Evolutionary conservation across 148 eudicot species (phyloP).

Genomic region (Selenicereus undatus): DNA sequence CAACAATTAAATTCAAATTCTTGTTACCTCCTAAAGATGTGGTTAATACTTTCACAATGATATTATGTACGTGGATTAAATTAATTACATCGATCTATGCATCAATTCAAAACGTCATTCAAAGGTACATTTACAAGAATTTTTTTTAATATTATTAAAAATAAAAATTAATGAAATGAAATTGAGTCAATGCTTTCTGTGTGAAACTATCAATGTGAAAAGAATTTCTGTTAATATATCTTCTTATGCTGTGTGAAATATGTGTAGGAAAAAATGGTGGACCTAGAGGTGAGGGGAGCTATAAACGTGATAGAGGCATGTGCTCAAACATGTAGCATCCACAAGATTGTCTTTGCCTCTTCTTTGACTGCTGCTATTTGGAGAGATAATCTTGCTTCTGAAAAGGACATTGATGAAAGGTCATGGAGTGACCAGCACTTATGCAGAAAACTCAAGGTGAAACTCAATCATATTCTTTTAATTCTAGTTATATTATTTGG

Average conservation of each 20-base stretch:
- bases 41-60: no score
- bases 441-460: constrained; percentile 33
- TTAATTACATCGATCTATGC: no score
- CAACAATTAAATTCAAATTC: no score
- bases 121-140: no score
- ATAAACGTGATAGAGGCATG: constrained; percentile 40
- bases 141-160: no score
- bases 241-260: constrained; percentile 1
- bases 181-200: neutral
- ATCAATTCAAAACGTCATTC: no score
- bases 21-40: no score
- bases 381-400: constrained; percentile 32
- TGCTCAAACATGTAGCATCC: constrained; percentile 32
- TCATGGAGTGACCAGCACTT: constrained; percentile 34
- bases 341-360: constrained; percentile 33
- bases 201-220: neutral
- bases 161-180: no score
- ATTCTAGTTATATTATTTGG: no score
- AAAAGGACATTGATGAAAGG: constrained; percentile 34
- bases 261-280: constrained; percentile 31
- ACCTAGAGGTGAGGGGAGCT: constrained; percentile 36
- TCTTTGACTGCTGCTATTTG: constrained; percentile 35
- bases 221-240: neutral
- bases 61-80: no score
- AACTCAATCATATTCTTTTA: neutral